These are phyloP conservation scores for Phytophthora ramorum DNA, from an alignment of 352 stramenopile species.

Conservation along the genomic window DNA sequence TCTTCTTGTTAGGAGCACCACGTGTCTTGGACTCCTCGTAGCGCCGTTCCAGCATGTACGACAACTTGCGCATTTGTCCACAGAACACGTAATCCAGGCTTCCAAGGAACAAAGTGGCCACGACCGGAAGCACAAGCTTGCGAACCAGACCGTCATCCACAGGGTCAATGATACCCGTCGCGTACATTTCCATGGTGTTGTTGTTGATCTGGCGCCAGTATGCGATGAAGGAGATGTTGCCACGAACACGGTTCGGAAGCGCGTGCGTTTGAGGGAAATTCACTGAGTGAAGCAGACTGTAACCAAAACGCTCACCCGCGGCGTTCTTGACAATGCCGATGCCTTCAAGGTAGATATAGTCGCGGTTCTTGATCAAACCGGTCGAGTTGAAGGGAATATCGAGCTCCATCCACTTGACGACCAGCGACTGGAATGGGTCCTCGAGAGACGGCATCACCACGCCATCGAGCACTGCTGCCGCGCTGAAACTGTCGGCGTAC, in stretches of 20 bases:
- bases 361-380: not conserved
- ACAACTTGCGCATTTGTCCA: not conserved
- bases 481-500: not conserved
- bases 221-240: slow-evolving; percentile 1
- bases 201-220: not conserved
- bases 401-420: not conserved
- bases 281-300: not conserved
- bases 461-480: not conserved
- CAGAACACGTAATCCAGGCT: not conserved
- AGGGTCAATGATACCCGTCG: not conserved
- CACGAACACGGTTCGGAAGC: not conserved
- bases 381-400: slow-evolving; percentile 1
- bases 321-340: slow-evolving; percentile 1
- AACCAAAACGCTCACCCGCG: not conserved
- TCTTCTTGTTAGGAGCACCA: not conserved
- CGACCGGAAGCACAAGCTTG: not conserved
- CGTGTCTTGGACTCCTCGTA: not conserved
- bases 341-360: not conserved
- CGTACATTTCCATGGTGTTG: not conserved
- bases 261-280: not conserved
- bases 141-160: not conserved
- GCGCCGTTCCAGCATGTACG: not conserved
- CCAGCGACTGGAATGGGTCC: not conserved
- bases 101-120: not conserved
- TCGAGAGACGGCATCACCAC: not conserved